phyloP scores from a whole-genome alignment of 192 early-diverging fungal genomes.

The Rhizophagus sp. region DNA sequence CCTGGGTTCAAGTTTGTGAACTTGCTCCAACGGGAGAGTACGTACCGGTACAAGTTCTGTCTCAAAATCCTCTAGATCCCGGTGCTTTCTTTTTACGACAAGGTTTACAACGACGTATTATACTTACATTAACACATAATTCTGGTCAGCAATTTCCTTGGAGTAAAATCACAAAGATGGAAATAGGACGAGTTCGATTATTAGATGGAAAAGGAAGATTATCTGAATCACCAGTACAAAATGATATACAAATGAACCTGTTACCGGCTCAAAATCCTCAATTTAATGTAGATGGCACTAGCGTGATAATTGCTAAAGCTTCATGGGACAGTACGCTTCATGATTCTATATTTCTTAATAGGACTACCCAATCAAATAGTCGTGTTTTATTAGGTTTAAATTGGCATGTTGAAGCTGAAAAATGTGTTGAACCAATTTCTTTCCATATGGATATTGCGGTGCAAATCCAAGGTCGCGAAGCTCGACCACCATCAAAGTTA shows the following conservation, averaged over 20 bases:
- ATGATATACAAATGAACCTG: conserved; percentile 51
- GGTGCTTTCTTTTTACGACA: conserved; percentile 68
- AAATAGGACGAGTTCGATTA: conserved; percentile 49
- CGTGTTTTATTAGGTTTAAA: conserved; percentile 59
- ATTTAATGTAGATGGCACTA: conserved; percentile 62
- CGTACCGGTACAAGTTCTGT: conserved; percentile 55
- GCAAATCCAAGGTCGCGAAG: conserved; percentile 62
- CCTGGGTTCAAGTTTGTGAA: conserved; percentile 69
- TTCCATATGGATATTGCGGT: conserved; percentile 61
- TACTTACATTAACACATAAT: conserved; percentile 64
- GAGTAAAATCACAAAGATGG: conserved; percentile 42
- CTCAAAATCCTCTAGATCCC: conserved; percentile 43
- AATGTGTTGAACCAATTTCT: conserved; percentile 55
- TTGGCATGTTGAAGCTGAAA: conserved; percentile 58
- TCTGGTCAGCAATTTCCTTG: conserved; percentile 66
- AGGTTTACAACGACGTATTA: conserved; percentile 72
- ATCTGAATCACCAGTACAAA: conserved; percentile 51
- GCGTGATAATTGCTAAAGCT: conserved; percentile 54
- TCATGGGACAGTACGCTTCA: conserved; percentile 81
- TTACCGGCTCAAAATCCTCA: conserved; percentile 48
- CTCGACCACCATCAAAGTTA: conserved; percentile 43
- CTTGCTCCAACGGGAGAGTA: conserved; percentile 64
- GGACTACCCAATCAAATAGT: conserved; percentile 57
- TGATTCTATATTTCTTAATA: conserved; percentile 64
- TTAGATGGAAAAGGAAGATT: conserved; percentile 63